Evolutionary conservation across 2,329 filamentous ascomycete genomes (phyloP), one percentile per base, ranked within the genome.

Genomic region (Cryphonectria carpinicola): DNA sequence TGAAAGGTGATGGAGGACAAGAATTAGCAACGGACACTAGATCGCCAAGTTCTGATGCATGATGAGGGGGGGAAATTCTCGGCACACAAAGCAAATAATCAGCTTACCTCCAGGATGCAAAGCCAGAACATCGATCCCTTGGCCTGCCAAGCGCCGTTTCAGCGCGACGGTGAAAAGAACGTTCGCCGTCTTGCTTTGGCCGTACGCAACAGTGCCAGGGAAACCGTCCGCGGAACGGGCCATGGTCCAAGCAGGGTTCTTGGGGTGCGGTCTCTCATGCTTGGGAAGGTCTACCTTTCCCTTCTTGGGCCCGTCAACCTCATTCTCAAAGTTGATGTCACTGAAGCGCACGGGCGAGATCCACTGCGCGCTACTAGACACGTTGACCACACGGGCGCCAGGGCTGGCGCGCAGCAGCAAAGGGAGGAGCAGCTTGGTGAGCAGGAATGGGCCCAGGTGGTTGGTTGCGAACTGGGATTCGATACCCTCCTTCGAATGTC

Each of bases 181-280:
- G 61, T 84, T 83, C 1, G 84, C 83, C 4, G 81, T 81, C 74
- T 86, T 86, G 64, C 82, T 82, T 73, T 85, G 83, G 0, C 79
- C 81, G 70, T 87, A 86, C 7, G 79, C 82, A 61, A 70, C 49
- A 17, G 32, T 69, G 70, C 35, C 72, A 64, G 49, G 71, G 39
- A 69, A 67, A 19, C 62, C 49, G 25, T 69, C 35, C n/a, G 62
- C 32, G 17, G 65, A 19, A 19, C 39, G 61, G 6, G 56, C 49
- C 22, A 49, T 10, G 7, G 56, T n/a, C 61, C 46, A 61, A 22
- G 28, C 43, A 62, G 76, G 68, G 17, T 28, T 37, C 17, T 19
- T 41, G 4, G 65, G 13, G 17, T 32, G 37, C 7, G 71, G 70
- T 39, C 70, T n/a, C 64, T 71, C 71, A 11, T 73, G 52, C 11